Base-by-base conservation (phyloP, 176 grass and related monocot genomes). In the Zoysia pacifica region DNA sequence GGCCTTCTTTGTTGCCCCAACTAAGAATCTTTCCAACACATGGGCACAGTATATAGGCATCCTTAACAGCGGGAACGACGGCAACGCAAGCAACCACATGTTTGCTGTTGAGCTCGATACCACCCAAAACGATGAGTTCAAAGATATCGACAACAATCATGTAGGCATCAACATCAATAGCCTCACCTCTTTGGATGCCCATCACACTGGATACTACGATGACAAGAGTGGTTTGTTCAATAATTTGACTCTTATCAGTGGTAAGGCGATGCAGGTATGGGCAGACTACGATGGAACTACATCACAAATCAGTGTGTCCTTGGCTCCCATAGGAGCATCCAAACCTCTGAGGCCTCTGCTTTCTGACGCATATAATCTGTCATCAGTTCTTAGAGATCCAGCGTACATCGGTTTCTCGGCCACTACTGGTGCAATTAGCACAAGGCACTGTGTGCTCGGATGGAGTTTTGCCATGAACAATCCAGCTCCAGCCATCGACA, bases 1-100 rank as follows among this genome's bases (percentile, higher is more conserved):
- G 72, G 89, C 84, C 72, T 87, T 90, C 73, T 70, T 91, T 8
- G 51, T 91, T 41, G 40, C 72, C 6, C 85, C 72, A 9, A 77
- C 60, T 14, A 84, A 71, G n/a, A 60, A 91, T 52, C 73, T 91
- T 53, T 87, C 85, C 28, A 52, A 65, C 41, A 80, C 85, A 28
- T 62, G 68, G 71, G 59, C 68, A 9, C 67, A 91, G 44, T 87
- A 81, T 68, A 36, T 84, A 28, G 89, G 89, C 38, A 73, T 91
- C 38, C 75, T 87, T 13, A 81, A 85, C 14, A 56, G 13, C 5
- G 77, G 76, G 4, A 80, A 86, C 9, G 67, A 84, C 1, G 82
- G 82, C 55, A 84, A 78, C 69, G 9, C 7, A 5, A 86, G 69
- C 76, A 80, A 86, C 62, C 84, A 67, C 76, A 86, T 86, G 76